Evolutionary conservation across 106 monocot genomes (phyloP).

Genomic region (Acorus gramineus): DNA sequence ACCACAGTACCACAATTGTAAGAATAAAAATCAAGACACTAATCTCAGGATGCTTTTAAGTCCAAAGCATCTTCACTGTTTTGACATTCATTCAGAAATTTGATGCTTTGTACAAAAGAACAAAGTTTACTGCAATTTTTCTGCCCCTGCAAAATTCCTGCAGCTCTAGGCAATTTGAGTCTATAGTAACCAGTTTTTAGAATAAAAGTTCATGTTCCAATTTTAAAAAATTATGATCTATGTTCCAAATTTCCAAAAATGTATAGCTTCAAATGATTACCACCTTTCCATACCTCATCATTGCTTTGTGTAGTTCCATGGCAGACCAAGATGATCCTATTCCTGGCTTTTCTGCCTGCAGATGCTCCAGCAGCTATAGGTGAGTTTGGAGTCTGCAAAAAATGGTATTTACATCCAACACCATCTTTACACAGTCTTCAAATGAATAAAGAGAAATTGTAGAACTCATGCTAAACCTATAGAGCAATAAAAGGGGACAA

Average conservation of each 20-base stretch:
- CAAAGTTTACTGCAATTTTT: too few species aligned
- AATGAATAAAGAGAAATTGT: too few species aligned
- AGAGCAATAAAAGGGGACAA: not conserved
- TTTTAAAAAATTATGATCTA: constrained; percentile 17
- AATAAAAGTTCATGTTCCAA: constrained; percentile 49
- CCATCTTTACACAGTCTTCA: not conserved
- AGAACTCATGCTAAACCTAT: not conserved
- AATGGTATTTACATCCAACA: constrained; percentile 2
- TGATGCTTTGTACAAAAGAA: too few species aligned
- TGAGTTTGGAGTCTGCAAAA: constrained; percentile 80
- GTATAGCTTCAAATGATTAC: not conserved
- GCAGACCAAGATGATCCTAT: constrained; percentile 54
- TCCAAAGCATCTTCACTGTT: too few species aligned
- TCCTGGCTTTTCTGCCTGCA: constrained; percentile 44
- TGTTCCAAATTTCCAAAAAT: too few species aligned
- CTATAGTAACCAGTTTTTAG: too few species aligned
- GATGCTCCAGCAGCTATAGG: constrained; percentile 48
- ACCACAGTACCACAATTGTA: too few species aligned
- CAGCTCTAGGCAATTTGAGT: too few species aligned
- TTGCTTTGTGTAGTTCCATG: constrained; percentile 55
- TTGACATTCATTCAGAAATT: too few species aligned
- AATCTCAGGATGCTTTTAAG: too few species aligned
- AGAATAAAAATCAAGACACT: too few species aligned
- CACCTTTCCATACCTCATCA: constrained; percentile 30
- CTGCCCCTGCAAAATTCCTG: too few species aligned